Percentiles rank a stretch among this genome's conserved stretches.
These are phyloP conservation scores for Hyaloscypha finlandica DNA, from an alignment of 495 filamentous ascomycete genomes.

Conservation along the genomic window DNA sequence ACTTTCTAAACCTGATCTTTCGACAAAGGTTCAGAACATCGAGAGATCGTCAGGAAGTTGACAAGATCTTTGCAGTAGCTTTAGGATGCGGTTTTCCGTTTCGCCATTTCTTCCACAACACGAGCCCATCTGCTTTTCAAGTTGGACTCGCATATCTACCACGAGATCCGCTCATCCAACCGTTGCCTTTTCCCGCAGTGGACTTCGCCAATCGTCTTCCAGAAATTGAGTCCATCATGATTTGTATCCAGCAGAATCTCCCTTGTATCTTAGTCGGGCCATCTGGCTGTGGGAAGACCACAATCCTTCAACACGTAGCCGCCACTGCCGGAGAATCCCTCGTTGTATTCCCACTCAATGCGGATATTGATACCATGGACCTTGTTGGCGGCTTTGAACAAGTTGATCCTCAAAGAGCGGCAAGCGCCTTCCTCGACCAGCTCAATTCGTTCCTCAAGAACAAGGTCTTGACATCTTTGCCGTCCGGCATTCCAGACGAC, in stretches of 20 bases:
- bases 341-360: conserved; percentile 79
- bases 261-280: conserved; percentile 87
- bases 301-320: conserved; percentile 76
- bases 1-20: conserved; percentile 83
- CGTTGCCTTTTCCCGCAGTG: conserved; percentile 53
- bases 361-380: conserved; percentile 95
- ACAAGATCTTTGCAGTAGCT: conserved; percentile 60
- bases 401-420: conserved; percentile 72
- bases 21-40: conserved; percentile 81
- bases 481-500: conserved; percentile 42
- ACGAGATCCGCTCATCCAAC: conserved; percentile 59
- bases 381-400: conserved; percentile 97
- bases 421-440: conserved; percentile 55
- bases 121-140: conserved; percentile 70
- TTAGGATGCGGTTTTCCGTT: conserved; percentile 46
- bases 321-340: conserved; percentile 70
- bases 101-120: conserved; percentile 54
- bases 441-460: conserved; percentile 56
- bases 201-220: conserved; percentile 60
- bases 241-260: conserved; percentile 82
- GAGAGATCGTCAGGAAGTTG: conserved; percentile 63
- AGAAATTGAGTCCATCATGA: conserved; percentile 80
- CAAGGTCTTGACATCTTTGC: conserved; percentile 52
- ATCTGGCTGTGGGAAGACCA: conserved; percentile 85
- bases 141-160: conserved; percentile 74